Evolutionary conservation across 2,329 filamentous ascomycete species (phyloP).

Genomic region (Colletotrichum zoysiae): DNA sequence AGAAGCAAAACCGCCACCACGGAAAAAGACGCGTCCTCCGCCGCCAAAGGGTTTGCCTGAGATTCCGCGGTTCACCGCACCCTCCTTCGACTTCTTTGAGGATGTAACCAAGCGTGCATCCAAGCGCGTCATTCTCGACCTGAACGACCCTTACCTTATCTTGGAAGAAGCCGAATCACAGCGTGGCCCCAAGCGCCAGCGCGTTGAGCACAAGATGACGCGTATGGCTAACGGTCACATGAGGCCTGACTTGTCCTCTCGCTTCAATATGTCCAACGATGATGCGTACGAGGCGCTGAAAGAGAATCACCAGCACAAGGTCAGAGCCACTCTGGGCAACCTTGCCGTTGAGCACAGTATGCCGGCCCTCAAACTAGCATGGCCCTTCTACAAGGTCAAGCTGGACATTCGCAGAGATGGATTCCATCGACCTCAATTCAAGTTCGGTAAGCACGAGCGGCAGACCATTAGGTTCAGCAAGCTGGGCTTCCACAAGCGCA

Average conservation of each 20-base stretch:
- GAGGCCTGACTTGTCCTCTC: constrained; percentile 78
- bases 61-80: constrained; percentile 71
- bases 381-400: constrained; percentile 95
- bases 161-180: constrained; percentile 81
- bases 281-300: constrained; percentile 95
- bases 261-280: constrained; percentile 97
- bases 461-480: constrained; percentile 79
- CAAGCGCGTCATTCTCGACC: constrained; percentile 84
- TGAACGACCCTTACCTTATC: constrained; percentile 89
- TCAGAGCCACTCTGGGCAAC: constrained; percentile 90
- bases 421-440: constrained; percentile 85
- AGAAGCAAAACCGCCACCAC: constrained; percentile 58
- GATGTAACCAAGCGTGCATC: constrained; percentile 78
- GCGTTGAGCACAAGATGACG: constrained; percentile 69
- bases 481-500: constrained; percentile 81
- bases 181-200: constrained; percentile 70
- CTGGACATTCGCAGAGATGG: constrained; percentile 80
- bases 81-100: constrained; percentile 85
- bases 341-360: constrained; percentile 94
- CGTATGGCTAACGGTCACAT: constrained; percentile 77
- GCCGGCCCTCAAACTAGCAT: constrained; percentile 90
- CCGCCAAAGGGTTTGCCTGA: constrained; percentile 70
- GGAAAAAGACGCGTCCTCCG: constrained; percentile 76
- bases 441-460: constrained; percentile 76
- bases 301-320: constrained; percentile 96